phyloP scores from a whole-genome alignment of 768 basidiomycete genomes.

The Butyriboletus loyo region DNA sequence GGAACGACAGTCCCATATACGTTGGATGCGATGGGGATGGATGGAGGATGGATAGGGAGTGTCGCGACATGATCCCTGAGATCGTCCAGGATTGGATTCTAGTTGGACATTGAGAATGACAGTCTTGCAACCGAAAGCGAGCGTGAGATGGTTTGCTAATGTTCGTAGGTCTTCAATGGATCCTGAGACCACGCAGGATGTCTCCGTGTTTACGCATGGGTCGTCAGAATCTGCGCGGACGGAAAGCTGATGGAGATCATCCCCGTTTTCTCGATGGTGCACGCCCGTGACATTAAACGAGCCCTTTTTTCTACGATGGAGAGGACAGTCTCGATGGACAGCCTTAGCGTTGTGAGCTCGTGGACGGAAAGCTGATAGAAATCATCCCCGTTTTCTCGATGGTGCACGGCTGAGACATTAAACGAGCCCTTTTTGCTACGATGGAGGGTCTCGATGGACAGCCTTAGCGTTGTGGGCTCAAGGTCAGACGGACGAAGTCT shows the following conservation, averaged over 20 bases:
- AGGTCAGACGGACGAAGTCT: too few relatives aligned
- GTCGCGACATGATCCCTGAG: conserved; percentile 40
- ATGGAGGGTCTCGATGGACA: conserved; percentile 55
- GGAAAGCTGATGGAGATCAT: conserved; percentile 58
- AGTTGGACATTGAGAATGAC: conserved; percentile 52
- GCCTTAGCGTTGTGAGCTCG: conserved; percentile 73
- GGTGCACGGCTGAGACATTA: conserved; percentile 51
- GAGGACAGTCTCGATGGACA: conserved; percentile 56
- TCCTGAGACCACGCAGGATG: conserved; percentile 60
- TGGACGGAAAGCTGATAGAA: conserved; percentile 41
- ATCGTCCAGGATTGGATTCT: conserved; percentile 50
- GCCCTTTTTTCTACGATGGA: conserved; percentile 55
- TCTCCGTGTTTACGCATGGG: conserved; percentile 54
- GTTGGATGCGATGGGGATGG: conserved; percentile 61
- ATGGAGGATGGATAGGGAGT: conserved; percentile 43
- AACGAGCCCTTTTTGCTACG: conserved; percentile 54
- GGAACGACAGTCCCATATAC: conserved; percentile 52
- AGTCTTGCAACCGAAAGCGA: conserved; percentile 35
- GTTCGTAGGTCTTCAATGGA: conserved; percentile 39
- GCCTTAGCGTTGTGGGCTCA: conserved; percentile 73
- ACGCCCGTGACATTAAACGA: conserved; percentile 53
- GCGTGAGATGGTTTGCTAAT: conserved; percentile 43
- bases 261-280: conserved; percentile 43
- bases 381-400: conserved; percentile 52
- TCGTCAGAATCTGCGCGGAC: conserved; percentile 32